These are phyloP conservation scores for Aristolochia contorta DNA, from an alignment of 164 flowering plant species.

Conservation along the genomic window DNA sequence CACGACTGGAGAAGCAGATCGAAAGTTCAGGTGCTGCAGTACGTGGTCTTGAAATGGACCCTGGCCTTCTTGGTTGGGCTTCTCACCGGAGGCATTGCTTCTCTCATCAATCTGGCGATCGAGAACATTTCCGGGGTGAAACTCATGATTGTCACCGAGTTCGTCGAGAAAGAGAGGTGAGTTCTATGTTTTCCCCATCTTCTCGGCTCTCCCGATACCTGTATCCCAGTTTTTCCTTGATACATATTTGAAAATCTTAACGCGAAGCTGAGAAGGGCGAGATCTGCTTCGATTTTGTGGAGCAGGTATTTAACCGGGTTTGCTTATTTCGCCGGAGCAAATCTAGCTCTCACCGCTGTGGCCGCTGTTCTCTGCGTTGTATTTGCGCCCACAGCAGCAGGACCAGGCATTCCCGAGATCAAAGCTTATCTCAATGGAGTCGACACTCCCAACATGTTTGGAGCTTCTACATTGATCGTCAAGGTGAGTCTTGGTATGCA, in stretches of 20 bases:
- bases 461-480: conserved; percentile 68
- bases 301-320: conserved; percentile 61
- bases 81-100: conserved; percentile 65
- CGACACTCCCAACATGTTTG: conserved; percentile 83
- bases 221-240: too few relatives aligned
- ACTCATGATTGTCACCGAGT: conserved; percentile 35
- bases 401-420: conserved; percentile 95
- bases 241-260: too few relatives aligned
- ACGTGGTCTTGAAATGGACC: conserved; percentile 69
- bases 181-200: background rate
- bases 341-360: conserved; percentile 43
- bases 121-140: conserved; percentile 88
- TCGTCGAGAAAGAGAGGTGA: conserved; percentile 44
- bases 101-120: conserved; percentile 78
- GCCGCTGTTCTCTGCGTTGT: conserved; percentile 60
- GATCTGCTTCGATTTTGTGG: background rate
- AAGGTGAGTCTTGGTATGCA: conserved; percentile 50
- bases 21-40: conserved; percentile 61
- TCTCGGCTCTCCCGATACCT: too few relatives aligned
- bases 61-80: conserved; percentile 76
- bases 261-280: conserved; percentile 2
- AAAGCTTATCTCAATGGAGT: conserved; percentile 95
- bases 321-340: conserved; percentile 36
- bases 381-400: conserved; percentile 94
- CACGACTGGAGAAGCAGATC: conserved; percentile 96